phyloP scores from a whole-genome alignment of 768 basidiomycete genomes.

The Pisolithus marmoratus region DNA sequence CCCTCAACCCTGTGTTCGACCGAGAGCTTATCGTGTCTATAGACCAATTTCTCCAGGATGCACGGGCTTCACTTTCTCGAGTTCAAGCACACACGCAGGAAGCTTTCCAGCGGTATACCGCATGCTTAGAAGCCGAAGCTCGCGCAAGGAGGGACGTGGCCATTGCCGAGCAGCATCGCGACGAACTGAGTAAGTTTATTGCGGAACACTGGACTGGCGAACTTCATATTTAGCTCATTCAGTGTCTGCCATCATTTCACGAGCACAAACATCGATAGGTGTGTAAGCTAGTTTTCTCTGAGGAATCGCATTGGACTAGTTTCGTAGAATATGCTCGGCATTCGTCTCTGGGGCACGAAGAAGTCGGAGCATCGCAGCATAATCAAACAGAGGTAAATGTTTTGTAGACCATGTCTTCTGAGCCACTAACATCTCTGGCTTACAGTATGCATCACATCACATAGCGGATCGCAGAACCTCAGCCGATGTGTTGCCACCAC shows the following conservation, averaged over 20 bases:
- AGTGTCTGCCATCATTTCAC: conserved; percentile 32
- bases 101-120: conserved; percentile 62
- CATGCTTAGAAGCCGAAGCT: conserved; percentile 61
- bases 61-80: conserved; percentile 52
- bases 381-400: conserved; percentile 29
- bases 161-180: conserved; percentile 63
- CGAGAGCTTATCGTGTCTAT: conserved; percentile 11
- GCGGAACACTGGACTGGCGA: conserved; percentile 9
- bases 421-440: conserved; percentile 15
- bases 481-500: conserved; percentile 26
- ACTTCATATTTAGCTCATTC: conserved; percentile 12
- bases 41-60: conserved; percentile 61
- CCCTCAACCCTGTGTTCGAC: conserved; percentile 3
- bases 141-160: conserved; percentile 60
- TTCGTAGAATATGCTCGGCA: conserved; percentile 30
- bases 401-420: conserved; percentile 9
- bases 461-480: conserved; percentile 28
- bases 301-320: conserved; percentile 14
- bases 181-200: conserved; percentile 43
- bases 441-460: conserved; percentile 29
- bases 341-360: conserved; percentile 26
- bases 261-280: conserved; percentile 30
- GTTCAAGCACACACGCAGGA: conserved; percentile 71
- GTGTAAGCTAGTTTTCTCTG: conserved; percentile 17
- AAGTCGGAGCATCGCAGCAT: conserved; percentile 25